Base-by-base conservation (phyloP, 2,329 filamentous ascomycete species). In the Penicillium sp. region DNA sequence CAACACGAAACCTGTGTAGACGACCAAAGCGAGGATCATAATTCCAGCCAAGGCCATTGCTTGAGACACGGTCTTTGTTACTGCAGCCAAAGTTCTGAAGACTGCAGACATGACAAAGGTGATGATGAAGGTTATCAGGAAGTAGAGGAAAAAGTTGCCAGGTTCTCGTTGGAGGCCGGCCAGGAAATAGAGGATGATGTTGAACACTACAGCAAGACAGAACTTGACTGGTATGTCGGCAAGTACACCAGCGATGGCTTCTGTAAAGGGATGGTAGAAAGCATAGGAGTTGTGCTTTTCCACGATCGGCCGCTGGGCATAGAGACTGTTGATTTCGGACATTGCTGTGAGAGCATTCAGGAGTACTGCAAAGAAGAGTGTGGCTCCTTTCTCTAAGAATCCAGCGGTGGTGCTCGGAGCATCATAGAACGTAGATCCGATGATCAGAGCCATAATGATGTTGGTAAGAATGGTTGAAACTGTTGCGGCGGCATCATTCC, bases 311-410 rank as follows among this genome's bases (percentile, higher is more conserved):
- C 55, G 57, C 48, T 63, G 59, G 1, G 54, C 53, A 29, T 64
- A 55, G 3, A 66, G 53, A 63, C 81, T 86, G 55, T 60, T 61
- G 37, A 67, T 63, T 52, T 67, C 64, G 8, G 54, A 51, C 52
- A 67, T 66, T 1, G 64, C 60, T 1, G 84, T 79, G 57, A 93
- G 90, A 39, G 88, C 89, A 68, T 92, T 95, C 76, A 92, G 83
- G 47, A 95, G 76, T 63, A 90, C 83, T 53, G 88, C 87, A 64
- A 93, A 93, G 80, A 95, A 95, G 43, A 95, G 75, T 6, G 92
- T 77, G 28, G 86, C 84, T 50, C 87, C 87, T 50, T 89, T 83
- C 59, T 81, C 78, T 71, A 83, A 89, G 75, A 95, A 93, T 56
- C 83, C 88, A 25, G 69, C 65, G 0, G 88, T 86, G 13, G 75